Base-by-base conservation (phyloP, 1,139 yeast species). In the Debaryomyces sp. region DNA sequence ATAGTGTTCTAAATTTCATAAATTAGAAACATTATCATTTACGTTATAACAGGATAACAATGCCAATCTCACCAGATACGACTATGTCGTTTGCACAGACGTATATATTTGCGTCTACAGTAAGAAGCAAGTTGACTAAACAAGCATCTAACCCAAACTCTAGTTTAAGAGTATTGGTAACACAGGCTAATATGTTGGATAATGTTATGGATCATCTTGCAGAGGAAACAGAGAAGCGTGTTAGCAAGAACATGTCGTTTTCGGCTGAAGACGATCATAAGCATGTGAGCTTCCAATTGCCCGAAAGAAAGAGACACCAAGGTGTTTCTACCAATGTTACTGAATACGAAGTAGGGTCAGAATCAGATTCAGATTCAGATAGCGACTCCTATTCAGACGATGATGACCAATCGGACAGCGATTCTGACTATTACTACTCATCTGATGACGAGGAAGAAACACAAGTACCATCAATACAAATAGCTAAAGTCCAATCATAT, bases 121-220 rank as follows among this genome's bases (percentile, higher is more conserved):
- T 88, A 12, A 81, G 89, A 62, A 61, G 78, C 36, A 87, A 86
- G 69, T 78, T 88, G 33, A 81, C 89, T 36, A 75, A 67, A 50
- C 91, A 86, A 62, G 92, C 92, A 4, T 63, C 80, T 32, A 77
- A 78, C 53, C 78, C 80, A 7, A 87, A 84, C 55, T 81, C 85
- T 38, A 71, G 83, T 51, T 72, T 88, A 47, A 75, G 90, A 51
- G 69, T 75, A 43, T 74, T 88, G 42, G 92, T 88, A 2, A 78
- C 84, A 30, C 95, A 88, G 66, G 94, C 95, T 17, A 88, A 87
- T 64, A 70, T 88, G 72, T 74, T 88, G 51, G 96, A 88, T 61
- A 75, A 75, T 54, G 63, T 88, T 41, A 84, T 87, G 82, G 91
- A 83, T 58, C 67, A 67, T 52, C 73, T 75, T 32, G 56, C 68